Percentiles rank a stretch among this genome's conserved stretches.
Conservation (phyloP, 306 rosid species). For the Nissolia schottii region DNA sequence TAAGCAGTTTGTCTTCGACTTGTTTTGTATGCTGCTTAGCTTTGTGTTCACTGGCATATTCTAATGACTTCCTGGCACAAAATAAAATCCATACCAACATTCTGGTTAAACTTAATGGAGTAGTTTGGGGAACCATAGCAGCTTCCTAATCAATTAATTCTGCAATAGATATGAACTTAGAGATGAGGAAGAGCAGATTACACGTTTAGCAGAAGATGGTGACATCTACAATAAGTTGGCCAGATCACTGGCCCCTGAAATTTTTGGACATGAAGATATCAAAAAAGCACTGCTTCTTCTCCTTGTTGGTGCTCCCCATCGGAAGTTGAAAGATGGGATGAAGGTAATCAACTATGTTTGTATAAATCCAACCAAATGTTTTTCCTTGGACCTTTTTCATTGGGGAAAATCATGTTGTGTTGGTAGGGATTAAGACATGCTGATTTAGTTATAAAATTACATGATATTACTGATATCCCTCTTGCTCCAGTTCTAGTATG, state of each 20-base stretch:
- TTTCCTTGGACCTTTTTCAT: not conserved
- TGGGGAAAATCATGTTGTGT: not conserved
- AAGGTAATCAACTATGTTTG: conserved; percentile 45
- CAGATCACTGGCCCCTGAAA: conserved; percentile 94
- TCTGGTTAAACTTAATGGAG: not conserved
- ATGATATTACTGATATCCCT: not conserved
- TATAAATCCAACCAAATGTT: not conserved
- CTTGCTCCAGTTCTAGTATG: not conserved
- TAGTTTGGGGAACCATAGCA: conserved; percentile 7
- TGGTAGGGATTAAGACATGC: not conserved
- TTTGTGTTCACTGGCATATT: not conserved
- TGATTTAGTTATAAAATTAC: not conserved
- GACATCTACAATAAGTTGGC: conserved; percentile 86
- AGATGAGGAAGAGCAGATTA: conserved; percentile 82
- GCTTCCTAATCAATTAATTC: conserved; percentile 17
- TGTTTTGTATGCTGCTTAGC: not conserved
- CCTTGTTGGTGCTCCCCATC: conserved; percentile 94
- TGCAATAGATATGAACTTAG: conserved; percentile 64
- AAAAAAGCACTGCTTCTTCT: conserved; percentile 91
- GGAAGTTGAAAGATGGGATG: conserved; percentile 93
- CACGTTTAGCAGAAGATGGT: conserved; percentile 78
- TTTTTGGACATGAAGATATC: conserved; percentile 93
- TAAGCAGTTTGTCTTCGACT: not conserved
- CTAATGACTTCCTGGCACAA: not conserved
- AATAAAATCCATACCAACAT: not conserved